Evolutionary conservation across 495 filamentous ascomycete species (phyloP).

Genomic region (Lindgomyces ingoldianus): DNA sequence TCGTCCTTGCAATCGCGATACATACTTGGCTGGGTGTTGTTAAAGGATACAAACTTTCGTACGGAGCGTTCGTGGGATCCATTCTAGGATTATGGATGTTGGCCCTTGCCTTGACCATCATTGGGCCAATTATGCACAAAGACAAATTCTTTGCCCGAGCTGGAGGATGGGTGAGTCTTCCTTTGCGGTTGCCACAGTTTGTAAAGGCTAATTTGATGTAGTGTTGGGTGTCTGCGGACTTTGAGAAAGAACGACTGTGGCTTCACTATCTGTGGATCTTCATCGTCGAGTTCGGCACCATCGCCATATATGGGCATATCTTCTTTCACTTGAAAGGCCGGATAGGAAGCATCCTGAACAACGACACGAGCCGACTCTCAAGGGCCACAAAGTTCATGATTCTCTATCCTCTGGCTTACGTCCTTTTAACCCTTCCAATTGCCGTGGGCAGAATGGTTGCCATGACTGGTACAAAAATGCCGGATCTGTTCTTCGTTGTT

Average conservation of each 20-base stretch:
- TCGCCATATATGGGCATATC: conserved; percentile 64
- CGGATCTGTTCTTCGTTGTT: conserved; percentile 63
- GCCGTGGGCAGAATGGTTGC: conserved; percentile 68
- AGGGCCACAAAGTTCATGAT: conserved; percentile 66
- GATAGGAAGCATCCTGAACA: conserved; percentile 45
- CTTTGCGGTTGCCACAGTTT: conserved; percentile 15
- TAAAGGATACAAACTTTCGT: conserved; percentile 36
- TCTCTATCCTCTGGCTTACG: conserved; percentile 73
- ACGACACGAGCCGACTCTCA: conserved; percentile 37
- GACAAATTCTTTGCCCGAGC: conserved; percentile 40
- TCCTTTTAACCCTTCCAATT: conserved; percentile 69
- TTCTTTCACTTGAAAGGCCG: conserved; percentile 57
- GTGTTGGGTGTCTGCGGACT: conserved; percentile 71
- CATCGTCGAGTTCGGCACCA: conserved; percentile 64
- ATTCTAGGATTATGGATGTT: conserved; percentile 38
- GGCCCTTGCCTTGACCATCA: conserved; percentile 35
- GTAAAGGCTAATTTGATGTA: conserved; percentile 39
- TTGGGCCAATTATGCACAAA: conserved; percentile 38
- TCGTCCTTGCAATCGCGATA: conserved; percentile 54
- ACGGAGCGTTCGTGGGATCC: conserved; percentile 30
- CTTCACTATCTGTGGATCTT: conserved; percentile 83
- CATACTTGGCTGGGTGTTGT: conserved; percentile 60
- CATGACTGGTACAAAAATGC: conserved; percentile 57
- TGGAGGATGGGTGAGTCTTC: conserved; percentile 42
- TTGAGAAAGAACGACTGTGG: conserved; percentile 63